Percentiles rank a stretch among this genome's conserved stretches.
phyloP scores from a whole-genome alignment of 768 basidiomycete genomes.

The Pisolithus tinctorius region DNA sequence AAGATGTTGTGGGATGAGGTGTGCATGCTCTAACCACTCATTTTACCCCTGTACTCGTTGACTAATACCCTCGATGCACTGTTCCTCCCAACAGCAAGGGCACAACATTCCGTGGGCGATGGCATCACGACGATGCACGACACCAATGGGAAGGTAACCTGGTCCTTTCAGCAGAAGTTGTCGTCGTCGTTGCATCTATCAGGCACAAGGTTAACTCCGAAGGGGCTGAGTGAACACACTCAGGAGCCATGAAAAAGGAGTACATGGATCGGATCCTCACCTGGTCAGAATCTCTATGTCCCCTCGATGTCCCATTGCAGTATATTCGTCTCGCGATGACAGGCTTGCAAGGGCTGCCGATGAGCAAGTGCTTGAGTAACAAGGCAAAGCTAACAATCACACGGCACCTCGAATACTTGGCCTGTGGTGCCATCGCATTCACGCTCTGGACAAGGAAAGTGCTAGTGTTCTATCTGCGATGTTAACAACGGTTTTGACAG shows the following conservation, averaged over 20 bases:
- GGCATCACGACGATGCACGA: conserved; percentile 18
- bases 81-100: conserved; percentile 8
- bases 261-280: neutral
- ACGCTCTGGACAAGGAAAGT: neutral
- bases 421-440: neutral
- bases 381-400: neutral
- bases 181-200: conserved; percentile 17
- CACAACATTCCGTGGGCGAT: conserved; percentile 21
- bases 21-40: too few relatives aligned
- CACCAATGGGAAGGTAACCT: conserved; percentile 24
- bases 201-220: conserved; percentile 17
- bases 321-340: neutral
- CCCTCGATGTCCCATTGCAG: neutral
- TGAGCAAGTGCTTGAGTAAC: neutral
- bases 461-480: neutral
- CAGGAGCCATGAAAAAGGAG: too few relatives aligned
- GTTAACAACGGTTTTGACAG: too few relatives aligned
- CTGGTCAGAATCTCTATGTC: neutral
- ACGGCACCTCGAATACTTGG: neutral
- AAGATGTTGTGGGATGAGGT: too few relatives aligned
- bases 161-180: conserved; percentile 17
- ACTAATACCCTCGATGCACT: neutral
- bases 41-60: neutral
- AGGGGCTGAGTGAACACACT: too few relatives aligned
- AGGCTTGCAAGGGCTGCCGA: neutral